Conservation (phyloP, 805 yeast genomes). For the Barnettozyma siamensis region DNA sequence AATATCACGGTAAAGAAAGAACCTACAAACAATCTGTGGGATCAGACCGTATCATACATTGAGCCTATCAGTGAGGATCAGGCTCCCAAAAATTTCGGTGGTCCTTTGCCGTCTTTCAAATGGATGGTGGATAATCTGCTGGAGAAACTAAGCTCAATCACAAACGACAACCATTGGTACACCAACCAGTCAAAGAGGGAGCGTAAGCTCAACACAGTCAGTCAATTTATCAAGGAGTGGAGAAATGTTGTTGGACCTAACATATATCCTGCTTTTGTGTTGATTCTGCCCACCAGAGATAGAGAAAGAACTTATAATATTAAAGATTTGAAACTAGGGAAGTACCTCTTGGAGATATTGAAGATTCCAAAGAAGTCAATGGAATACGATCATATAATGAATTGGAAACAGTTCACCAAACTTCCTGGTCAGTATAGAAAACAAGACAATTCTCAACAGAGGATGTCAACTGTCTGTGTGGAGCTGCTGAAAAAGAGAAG, state of each 20-base stretch:
- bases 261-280: constrained; percentile 59
- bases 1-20: constrained; percentile 2
- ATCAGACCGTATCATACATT: constrained; percentile 1
- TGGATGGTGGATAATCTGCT: constrained; percentile 32
- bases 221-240: constrained; percentile 45
- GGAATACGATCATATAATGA: constrained; percentile 45
- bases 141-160: constrained; percentile 23
- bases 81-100: constrained; percentile 18
- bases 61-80: constrained; percentile 1
- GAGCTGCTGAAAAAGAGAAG: constrained; percentile 47
- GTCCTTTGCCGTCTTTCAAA: constrained; percentile 32
- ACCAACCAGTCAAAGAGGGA: constrained; percentile 7
- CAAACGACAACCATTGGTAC: constrained; percentile 11
- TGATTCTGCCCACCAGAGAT: constrained; percentile 62
- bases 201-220: constrained; percentile 26
- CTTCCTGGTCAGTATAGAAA: constrained; percentile 5
- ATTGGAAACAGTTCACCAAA: constrained; percentile 36
- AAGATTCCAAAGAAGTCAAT: constrained; percentile 55
- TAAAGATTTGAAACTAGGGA: constrained; percentile 57
- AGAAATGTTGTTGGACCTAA: constrained; percentile 50
- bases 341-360: constrained; percentile 43
- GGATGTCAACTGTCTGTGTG: constrained; percentile 44
- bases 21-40: background rate
- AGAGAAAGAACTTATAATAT: constrained; percentile 50
- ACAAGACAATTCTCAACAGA: constrained; percentile 34